Evolutionary conservation across 495 filamentous ascomycete genomes (phyloP), one percentile per base, ranked within the genome.

Genomic region (Hyaloscypha bicolor): DNA sequence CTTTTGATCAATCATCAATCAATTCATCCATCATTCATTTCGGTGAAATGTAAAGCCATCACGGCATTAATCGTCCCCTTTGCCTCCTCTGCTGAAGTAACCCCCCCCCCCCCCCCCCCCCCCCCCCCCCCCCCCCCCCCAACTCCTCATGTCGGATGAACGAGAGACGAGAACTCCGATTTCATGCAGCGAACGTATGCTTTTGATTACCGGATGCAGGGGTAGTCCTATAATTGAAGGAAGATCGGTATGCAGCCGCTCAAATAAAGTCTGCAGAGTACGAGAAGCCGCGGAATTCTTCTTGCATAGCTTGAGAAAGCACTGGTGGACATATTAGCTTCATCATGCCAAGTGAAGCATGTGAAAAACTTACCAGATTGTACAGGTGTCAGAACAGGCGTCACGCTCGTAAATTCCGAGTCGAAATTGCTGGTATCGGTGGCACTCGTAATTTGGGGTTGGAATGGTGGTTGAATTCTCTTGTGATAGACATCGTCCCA

Each of bases 371-470:
- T 91, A 97, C 94, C 94, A 74, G 93, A 96, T 78, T 98, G 93
- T 65, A 99, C 95, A 48, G 95, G 95, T 32, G 95, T 99, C 60
- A 99, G 82, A 64, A 99, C 95, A 2, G 95, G 95, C 62, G 95
- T 99, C 63, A 98, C 95, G 73, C 95, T 98, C 6, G 95, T 99
- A 77, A 99, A 99, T 77, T 99, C 95, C 68, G 90, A 90, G 76
- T 98, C 95, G 78, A 99, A 99, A 80, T 99, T 99, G 83, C 93
- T 97, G 35, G 96, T 98, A 84, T 99, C 95, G 52, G 95, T 97
- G 8, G 94, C 85, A 73, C 84, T 94, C 76, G 86, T 92, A 73
- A 99, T 97, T 55, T 86, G 85, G 14, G 95, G 95, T 79, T 92
- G 76, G 82, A 97, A 97, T 14, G 95, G 95, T 51, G 95, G 90